Evolutionary conservation across 106 monocot genomes (phyloP), one percentile per base, ranked within the genome.

Genomic region (Platanthera zijinensis): DNA sequence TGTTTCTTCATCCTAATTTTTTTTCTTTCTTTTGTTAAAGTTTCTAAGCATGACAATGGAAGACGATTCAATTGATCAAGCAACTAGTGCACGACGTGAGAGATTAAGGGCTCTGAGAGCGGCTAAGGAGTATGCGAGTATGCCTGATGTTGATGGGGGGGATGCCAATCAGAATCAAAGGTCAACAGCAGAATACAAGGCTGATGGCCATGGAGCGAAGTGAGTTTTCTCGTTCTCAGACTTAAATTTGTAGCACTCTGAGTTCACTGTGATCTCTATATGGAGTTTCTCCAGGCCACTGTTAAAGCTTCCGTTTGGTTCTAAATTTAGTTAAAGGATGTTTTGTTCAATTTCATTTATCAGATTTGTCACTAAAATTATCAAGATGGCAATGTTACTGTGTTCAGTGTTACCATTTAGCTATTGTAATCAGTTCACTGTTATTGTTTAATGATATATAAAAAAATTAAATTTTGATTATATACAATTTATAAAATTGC

Each of bases 71-170:
- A 74, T 82, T 50, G 83, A 80, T 19, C 80, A 83, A 71, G 82
- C 85, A 30, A 85, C 74, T 56, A 80, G n/a, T 51, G 71, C 79
- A 3, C 83, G 90, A 46, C 83, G 84, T 19, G 87, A 90, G 78
- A 80, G 87, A 78, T 50, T 90, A 21, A 85, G 13, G 54, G 90
- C 87, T 81, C 83, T 90, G n/a, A 78, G 90, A 39, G 84, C 82
- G 22, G 90, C 90, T 48, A 84, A 90, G 54, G 90, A 90, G 45
- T 80, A 81, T 39, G 73, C 75, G 17, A 53, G 39, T 77, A 82
- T 67, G 32, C 81, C 87, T 18, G 87, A 87, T 50, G 85, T 50
- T 5, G 78, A 69, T 51, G 72, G 22, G 46, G 72, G 22, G 17
- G 72, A 18, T 21, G 72, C 21, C 22, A 51, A 51, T 72, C 18